Conservation (phyloP, 1,284 basidiomycete genomes). For the Agaricales sp. region DNA sequence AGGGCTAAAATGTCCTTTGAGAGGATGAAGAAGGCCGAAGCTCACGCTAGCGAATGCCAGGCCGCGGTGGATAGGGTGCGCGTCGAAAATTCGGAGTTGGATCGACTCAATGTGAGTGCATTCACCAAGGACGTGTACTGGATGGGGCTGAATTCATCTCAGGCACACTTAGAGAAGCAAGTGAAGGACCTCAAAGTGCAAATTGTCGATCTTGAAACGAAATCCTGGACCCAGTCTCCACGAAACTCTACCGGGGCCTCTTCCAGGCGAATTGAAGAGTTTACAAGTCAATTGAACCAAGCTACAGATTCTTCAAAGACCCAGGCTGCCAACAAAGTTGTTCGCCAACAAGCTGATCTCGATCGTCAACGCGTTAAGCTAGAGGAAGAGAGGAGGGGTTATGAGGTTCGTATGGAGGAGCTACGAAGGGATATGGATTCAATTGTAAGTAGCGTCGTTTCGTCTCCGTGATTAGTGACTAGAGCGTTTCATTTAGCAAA, state of each 20-base stretch:
- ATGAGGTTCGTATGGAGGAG: constrained; percentile 43
- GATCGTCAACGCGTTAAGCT: constrained; percentile 49
- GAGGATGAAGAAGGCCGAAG: constrained; percentile 73
- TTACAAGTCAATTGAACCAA: constrained; percentile 51
- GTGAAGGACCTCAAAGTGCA: constrained; percentile 74
- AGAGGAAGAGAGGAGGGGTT: constrained; percentile 53
- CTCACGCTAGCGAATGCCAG: constrained; percentile 65
- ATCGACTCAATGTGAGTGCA: constrained; percentile 65
- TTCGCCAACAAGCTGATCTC: constrained; percentile 45
- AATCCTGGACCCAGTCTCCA: constrained; percentile 57
- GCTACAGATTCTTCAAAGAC: constrained; percentile 38
- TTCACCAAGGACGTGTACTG: constrained; percentile 1
- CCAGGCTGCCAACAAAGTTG: constrained; percentile 36
- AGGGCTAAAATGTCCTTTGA: constrained; percentile 63
- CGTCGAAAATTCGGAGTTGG: constrained; percentile 70
- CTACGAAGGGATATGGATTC: constrained; percentile 51
- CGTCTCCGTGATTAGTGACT: constrained; percentile 5
- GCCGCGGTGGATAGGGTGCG: constrained; percentile 64
- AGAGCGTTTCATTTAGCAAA: constrained; percentile 39
- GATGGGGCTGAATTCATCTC: too few relatives aligned
- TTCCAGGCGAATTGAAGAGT: constrained; percentile 63
- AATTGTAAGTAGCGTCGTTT: constrained; percentile 28
- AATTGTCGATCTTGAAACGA: constrained; percentile 75
- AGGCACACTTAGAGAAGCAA: constrained; percentile 78
- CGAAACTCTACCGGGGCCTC: constrained; percentile 42